Conservation (phyloP, 306 rosid genomes). For the Vigna radiata region DNA sequence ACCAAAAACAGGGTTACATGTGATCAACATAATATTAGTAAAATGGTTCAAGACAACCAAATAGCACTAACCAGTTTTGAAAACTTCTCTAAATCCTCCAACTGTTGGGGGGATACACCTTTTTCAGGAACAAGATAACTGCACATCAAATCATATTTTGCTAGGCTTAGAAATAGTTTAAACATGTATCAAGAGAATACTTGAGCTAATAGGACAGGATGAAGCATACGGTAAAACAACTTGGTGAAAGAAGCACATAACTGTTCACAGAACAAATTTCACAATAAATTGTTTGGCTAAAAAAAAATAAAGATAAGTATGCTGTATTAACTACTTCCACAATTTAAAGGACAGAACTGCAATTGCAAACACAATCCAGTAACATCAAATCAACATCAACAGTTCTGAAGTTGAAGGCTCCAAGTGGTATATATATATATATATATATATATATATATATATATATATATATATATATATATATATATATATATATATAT, state of each 20-base stretch:
- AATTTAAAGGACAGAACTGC: slow-evolving; percentile 20
- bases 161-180: slow-evolving; percentile 15
- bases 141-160: slow-evolving; percentile 42
- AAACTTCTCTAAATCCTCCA: slow-evolving; percentile 60
- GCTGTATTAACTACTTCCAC: slow-evolving; percentile 27
- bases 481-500: too few species aligned
- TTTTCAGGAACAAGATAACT: slow-evolving; percentile 68
- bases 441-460: not conserved
- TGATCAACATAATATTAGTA: not conserved
- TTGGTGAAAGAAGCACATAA: slow-evolving; percentile 26
- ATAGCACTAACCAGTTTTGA: slow-evolving; percentile 68
- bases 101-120: slow-evolving; percentile 52
- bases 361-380: not conserved
- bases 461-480: too few species aligned
- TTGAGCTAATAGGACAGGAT: slow-evolving; percentile 1
- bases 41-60: slow-evolving; percentile 22
- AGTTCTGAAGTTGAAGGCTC: slow-evolving; percentile 2
- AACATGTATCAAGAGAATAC: not conserved
- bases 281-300: not conserved
- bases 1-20: not conserved
- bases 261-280: slow-evolving; percentile 1
- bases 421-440: not conserved
- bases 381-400: not conserved
- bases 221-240: slow-evolving; percentile 1
- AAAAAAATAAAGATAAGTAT: slow-evolving; percentile 4